phyloP scores from a whole-genome alignment of 2,329 filamentous ascomycete genomes.

The Sporothrix pallida region DNA sequence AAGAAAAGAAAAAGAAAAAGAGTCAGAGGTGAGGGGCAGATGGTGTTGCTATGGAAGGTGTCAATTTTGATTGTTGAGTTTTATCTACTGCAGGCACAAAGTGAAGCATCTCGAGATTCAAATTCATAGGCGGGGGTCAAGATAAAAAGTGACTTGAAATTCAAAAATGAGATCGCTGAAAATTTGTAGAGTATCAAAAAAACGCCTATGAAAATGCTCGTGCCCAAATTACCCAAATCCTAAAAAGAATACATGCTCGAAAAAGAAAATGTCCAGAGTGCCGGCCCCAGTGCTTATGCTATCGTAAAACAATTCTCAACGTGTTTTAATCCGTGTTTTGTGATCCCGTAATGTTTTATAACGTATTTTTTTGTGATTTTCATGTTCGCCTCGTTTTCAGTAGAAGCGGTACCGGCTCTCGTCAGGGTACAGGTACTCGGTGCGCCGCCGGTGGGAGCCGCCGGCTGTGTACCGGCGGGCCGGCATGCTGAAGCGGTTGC shows the following conservation, averaged over 20 bases:
- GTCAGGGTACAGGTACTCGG: slow-evolving; percentile 41
- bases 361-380: not conserved
- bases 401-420: slow-evolving; percentile 36
- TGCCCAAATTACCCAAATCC: not conserved
- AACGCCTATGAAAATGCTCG: slow-evolving; percentile 19
- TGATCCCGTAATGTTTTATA: not conserved
- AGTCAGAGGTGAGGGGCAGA: slow-evolving; percentile 1
- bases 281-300: not conserved
- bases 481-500: slow-evolving; percentile 40
- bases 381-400: slow-evolving; percentile 30
- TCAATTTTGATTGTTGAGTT: not conserved
- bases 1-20: not conserved
- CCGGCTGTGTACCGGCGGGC: slow-evolving; percentile 37
- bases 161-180: not conserved
- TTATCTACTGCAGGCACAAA: slow-evolving; percentile 12
- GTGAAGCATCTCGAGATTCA: not conserved
- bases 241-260: not conserved
- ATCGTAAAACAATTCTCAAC: not conserved
- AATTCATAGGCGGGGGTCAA: not conserved
- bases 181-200: not conserved
- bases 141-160: not conserved
- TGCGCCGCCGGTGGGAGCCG: slow-evolving; percentile 37
- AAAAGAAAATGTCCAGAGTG: too few relatives aligned
- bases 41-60: not conserved
- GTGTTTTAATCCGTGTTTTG: not conserved